Base-by-base conservation (phyloP, 352 stramenopile genomes). In the Blastocystis sp. region DNA sequence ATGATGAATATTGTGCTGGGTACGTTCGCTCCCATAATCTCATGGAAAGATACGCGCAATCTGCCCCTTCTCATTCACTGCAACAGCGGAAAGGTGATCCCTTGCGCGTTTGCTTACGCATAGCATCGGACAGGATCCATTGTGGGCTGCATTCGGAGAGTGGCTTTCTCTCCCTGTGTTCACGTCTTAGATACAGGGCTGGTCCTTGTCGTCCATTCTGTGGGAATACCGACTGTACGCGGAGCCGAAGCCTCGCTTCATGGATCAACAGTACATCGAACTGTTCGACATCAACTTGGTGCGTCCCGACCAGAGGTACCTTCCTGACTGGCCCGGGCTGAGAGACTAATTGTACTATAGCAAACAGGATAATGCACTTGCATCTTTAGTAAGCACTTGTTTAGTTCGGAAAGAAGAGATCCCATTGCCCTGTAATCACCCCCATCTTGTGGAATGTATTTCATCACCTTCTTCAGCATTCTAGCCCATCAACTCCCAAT, bases 211-310 rank as follows among this genome's bases (percentile, higher is more conserved):
- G 0, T 85, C 74, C 0, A 85, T 85, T 50, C 55, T 85, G 3
- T 85, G 74, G 74, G 74, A 85, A 50, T 85, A 85, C 26, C 45
- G 74, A 24, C 55, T 85, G n/a, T 85, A 85, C n/a, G 74, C 74
- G 66, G 74, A 85, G 35, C 74, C 74, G 1, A 85, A 85, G 37
- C 74, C 74, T 26, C 51, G 74, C 21, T 85, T 85, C 41, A 85
- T 85, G 74, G 74, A 85, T 19, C 74, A 85, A 24, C 74, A 85
- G 45, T 85, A 67, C 33, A 85, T 85, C 33, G 74, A 85, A n/a
- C 55, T 85, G 21, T 85, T 85, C 50, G 74, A 85, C 45, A 85
- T 67, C 24, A 85, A 41, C 16, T n/a, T 55, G 55, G 29, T 85
- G 24, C 33, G 26, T 55, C 74, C 74, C 2, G 74, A 85, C 55